phyloP scores from a whole-genome alignment of 2,329 filamentous ascomycete genomes.

The Aspergillus sp. region DNA sequence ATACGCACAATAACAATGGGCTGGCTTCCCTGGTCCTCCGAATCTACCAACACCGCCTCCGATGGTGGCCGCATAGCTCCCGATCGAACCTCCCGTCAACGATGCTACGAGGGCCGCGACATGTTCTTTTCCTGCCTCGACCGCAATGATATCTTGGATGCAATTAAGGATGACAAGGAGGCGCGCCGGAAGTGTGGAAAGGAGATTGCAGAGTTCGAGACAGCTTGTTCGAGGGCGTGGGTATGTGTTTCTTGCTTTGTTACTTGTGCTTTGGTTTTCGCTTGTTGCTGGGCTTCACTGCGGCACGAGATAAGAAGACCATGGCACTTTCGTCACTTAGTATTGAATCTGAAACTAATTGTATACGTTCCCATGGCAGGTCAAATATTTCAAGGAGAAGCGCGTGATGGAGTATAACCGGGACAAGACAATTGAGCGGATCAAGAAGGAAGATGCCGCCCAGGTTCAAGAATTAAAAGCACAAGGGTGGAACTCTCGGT shows the following conservation, averaged over 20 bases:
- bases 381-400: slow-evolving; percentile 97
- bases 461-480: slow-evolving; percentile 53
- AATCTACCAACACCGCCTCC: slow-evolving; percentile 44
- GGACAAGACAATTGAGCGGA: slow-evolving; percentile 72
- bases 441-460: slow-evolving; percentile 71
- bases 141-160: slow-evolving; percentile 76
- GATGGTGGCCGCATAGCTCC: slow-evolving; percentile 73
- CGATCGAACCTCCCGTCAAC: slow-evolving; percentile 75
- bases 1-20: slow-evolving; percentile 47
- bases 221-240: slow-evolving; percentile 87
- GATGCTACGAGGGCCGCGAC: slow-evolving; percentile 90
- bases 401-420: slow-evolving; percentile 90
- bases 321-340: too few species aligned
- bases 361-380: slow-evolving; percentile 52
- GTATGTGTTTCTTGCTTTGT: slow-evolving; percentile 54
- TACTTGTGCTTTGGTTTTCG: not conserved
- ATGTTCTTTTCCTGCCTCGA: slow-evolving; percentile 87
- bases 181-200: slow-evolving; percentile 60
- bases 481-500: slow-evolving; percentile 40
- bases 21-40: slow-evolving; percentile 52
- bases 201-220: slow-evolving; percentile 70
- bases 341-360: slow-evolving; percentile 13
- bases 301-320: not conserved
- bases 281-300: not conserved
- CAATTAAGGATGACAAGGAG: slow-evolving; percentile 60